These are phyloP conservation scores for Rhizopus sp. DNA, from an alignment of 371 early-diverging fungal genomes.

Conservation along the genomic window DNA sequence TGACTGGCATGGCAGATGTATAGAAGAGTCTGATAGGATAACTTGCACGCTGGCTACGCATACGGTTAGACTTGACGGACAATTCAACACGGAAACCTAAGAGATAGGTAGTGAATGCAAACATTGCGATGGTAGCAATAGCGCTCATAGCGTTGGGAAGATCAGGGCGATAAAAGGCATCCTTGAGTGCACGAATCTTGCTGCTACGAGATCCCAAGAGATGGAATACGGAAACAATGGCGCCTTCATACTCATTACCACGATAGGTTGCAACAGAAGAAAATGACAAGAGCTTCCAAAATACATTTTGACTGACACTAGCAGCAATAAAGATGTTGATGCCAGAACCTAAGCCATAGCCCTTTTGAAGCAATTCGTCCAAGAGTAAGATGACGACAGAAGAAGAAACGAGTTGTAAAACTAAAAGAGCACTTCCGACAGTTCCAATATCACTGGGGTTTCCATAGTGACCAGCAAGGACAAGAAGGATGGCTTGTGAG, in stretches of 20 bases:
- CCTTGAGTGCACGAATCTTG: constrained; percentile 97
- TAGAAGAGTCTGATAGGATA: constrained; percentile 99
- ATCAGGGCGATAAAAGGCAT: constrained; percentile 97
- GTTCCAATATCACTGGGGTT: constrained; percentile 93
- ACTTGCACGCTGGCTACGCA: constrained; percentile 96
- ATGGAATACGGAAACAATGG: constrained; percentile 95
- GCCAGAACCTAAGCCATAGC: constrained; percentile 99
- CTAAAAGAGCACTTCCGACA: constrained; percentile 89
- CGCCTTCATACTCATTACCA: constrained; percentile 99
- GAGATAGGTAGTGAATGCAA: constrained; percentile 97
- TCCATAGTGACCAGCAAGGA: constrained; percentile 98
- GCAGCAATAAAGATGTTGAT: constrained; percentile 99
- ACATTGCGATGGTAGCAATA: constrained; percentile 88
- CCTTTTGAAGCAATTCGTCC: constrained; percentile 99
- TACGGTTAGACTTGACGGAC: constrained; percentile 95
- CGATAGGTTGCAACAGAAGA: constrained; percentile 96
- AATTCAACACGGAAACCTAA: constrained; percentile 99
- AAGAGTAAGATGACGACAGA: constrained; percentile 97
- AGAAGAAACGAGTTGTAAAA: constrained; percentile 97
- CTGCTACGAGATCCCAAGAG: constrained; percentile 94
- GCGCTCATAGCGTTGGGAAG: constrained; percentile 97
- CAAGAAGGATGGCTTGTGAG: constrained; percentile 96
- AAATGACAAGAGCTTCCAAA: constrained; percentile 99
- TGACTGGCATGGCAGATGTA: constrained; percentile 99
- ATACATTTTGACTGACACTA: constrained; percentile 99